phyloP scores from a whole-genome alignment of 345 rosid genomes.

The Populus ilicifolia region DNA sequence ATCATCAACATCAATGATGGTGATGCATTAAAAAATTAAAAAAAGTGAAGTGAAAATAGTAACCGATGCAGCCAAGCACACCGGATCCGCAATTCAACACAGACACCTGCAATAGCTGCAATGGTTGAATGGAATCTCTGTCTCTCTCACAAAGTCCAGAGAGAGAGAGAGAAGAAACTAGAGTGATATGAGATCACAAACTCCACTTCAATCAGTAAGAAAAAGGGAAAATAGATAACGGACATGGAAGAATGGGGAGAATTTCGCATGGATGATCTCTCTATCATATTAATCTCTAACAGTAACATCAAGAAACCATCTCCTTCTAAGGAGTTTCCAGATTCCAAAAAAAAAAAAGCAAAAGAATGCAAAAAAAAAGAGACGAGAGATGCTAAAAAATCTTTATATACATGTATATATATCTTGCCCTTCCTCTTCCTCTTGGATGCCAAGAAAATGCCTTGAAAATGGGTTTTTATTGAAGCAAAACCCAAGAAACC shows the following conservation, averaged over 20 bases:
- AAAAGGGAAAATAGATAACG: neutral
- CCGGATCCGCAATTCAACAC: conserved; percentile 48
- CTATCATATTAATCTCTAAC: conserved; percentile 1
- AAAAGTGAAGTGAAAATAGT: neutral
- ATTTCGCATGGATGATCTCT: neutral
- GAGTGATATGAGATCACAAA: conserved; percentile 17
- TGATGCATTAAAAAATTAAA: neutral
- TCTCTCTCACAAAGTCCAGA: conserved; percentile 12
- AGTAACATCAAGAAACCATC: conserved; percentile 12
- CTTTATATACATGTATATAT: conserved; percentile 49
- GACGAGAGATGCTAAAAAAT: conserved; percentile 9
- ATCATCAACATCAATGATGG: neutral
- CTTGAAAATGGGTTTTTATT: neutral
- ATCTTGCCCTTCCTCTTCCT: conserved; percentile 21
- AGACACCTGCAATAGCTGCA: conserved; percentile 31
- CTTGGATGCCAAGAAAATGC: conserved; percentile 27
- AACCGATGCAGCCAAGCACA: conserved; percentile 35
- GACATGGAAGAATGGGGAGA: neutral
- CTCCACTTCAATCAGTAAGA: conserved; percentile 8
- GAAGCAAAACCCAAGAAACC: conserved; percentile 5
- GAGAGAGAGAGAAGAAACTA: neutral
- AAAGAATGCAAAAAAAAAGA: neutral
- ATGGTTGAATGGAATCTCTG: conserved; percentile 47
- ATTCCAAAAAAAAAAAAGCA: conserved; percentile 12
- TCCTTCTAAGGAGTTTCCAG: conserved; percentile 23